Percentiles rank a stretch among this genome's conserved stretches.
These are phyloP conservation scores for Penicillium oxalicum DNA, from an alignment of 2,329 filamentous ascomycete species.

Conservation along the genomic window DNA sequence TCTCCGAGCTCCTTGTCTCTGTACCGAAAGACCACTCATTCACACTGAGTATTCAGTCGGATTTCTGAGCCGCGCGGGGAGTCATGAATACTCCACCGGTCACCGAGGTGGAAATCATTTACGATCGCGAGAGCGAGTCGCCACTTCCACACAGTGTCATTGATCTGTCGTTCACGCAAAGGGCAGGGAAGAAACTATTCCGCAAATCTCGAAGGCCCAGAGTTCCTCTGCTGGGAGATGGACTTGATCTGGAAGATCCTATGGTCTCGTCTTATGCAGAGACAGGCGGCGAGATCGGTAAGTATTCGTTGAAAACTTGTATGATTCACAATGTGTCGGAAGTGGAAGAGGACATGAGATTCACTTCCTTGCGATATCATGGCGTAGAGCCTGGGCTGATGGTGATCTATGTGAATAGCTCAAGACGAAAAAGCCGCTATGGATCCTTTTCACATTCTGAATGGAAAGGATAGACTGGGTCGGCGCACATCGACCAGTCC, in stretches of 20 bases:
- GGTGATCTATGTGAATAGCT: background rate
- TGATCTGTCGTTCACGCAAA: background rate
- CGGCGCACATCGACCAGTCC: background rate
- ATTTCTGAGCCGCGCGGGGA: background rate
- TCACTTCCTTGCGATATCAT: no score
- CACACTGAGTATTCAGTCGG: background rate
- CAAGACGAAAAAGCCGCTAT: conserved; percentile 20
- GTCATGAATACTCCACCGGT: conserved; percentile 1
- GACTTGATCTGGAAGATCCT: conserved; percentile 22
- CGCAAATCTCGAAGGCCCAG: background rate
- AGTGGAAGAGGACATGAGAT: no score
- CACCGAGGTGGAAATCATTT: conserved; percentile 25
- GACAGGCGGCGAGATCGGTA: conserved; percentile 26
- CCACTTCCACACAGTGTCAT: conserved; percentile 4
- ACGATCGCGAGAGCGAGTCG: conserved; percentile 25
- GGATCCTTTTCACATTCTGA: conserved; percentile 14
- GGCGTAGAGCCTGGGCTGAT: background rate
- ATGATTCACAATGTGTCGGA: no score
- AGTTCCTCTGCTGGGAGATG: conserved; percentile 10
- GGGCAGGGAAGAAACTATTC: background rate
- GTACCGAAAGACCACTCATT: no score
- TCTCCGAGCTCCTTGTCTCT: background rate
- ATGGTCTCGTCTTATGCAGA: conserved; percentile 27
- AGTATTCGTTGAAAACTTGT: background rate
- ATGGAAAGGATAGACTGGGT: background rate